Percentiles rank a stretch among this genome's conserved stretches.
phyloP scores from a whole-genome alignment of 805 yeast genomes.

The Nakazawaea ishiwadae region DNA sequence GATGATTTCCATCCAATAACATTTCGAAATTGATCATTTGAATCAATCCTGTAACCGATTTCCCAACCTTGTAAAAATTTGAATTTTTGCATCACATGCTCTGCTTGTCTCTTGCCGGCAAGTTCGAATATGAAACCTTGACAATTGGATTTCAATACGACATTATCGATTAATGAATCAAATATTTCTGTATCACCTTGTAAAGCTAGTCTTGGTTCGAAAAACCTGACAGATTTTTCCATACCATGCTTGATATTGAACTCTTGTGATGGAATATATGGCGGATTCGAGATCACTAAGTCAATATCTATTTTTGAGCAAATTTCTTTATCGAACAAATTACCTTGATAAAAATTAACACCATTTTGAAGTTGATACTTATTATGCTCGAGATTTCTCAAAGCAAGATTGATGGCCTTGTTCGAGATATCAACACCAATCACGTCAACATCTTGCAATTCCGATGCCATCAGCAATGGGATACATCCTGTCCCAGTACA shows the following conservation, averaged over 20 bases:
- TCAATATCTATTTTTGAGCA: constrained; percentile 27
- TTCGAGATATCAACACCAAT: constrained; percentile 54
- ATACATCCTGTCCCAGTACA: constrained; percentile 93
- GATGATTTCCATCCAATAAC: constrained; percentile 54
- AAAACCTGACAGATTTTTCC: constrained; percentile 58
- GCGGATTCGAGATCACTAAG: constrained; percentile 82
- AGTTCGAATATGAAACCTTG: constrained; percentile 71
- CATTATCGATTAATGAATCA: constrained; percentile 41
- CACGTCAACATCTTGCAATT: constrained; percentile 16
- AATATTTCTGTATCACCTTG: constrained; percentile 76
- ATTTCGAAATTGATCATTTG: constrained; percentile 49
- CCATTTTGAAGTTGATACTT: constrained; percentile 2
- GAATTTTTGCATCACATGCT: constrained; percentile 26
- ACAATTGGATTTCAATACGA: constrained; percentile 38
- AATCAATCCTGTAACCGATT: constrained; percentile 44
- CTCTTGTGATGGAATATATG: constrained; percentile 61
- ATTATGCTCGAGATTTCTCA: constrained; percentile 32
- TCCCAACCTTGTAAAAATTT: constrained; percentile 37
- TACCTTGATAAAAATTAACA: constrained; percentile 19
- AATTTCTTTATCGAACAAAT: constrained; percentile 16
- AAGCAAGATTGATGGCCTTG: constrained; percentile 47
- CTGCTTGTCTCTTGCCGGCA: constrained; percentile 58
- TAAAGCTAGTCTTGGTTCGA: constrained; percentile 80
- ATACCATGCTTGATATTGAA: constrained; percentile 37
- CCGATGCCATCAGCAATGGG: constrained; percentile 44